Evolutionary conservation across 2,329 filamentous ascomycete species (phyloP).

Genomic region (Juglanconis oblonga): DNA sequence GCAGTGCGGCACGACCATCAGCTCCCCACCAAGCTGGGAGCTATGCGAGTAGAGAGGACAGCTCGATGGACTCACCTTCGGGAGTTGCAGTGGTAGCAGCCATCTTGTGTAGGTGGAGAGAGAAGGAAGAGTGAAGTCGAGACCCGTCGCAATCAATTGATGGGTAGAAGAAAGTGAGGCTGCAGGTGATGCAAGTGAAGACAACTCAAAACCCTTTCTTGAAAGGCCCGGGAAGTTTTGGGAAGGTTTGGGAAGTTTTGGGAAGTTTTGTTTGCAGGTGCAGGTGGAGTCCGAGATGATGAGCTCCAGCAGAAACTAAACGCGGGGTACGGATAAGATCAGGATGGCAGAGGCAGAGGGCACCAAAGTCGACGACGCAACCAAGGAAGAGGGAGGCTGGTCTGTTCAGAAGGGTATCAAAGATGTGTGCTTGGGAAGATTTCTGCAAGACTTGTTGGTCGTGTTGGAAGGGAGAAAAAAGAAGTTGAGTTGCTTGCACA

Average conservation of each 20-base stretch:
- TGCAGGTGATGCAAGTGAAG: neutral
- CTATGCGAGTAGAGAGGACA: neutral
- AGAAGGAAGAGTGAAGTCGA: neutral
- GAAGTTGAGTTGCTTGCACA: neutral
- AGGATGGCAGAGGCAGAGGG: neutral
- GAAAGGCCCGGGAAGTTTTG: conserved; percentile 11
- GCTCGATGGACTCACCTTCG: conserved; percentile 34
- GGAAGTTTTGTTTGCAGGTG: no score
- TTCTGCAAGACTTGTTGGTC: neutral
- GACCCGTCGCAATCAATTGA: neutral
- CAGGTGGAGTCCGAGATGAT: neutral
- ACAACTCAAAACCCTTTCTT: neutral
- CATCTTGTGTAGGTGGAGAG: conserved; percentile 22
- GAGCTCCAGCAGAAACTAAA: neutral
- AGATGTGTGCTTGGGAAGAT: neutral
- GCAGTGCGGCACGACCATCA: neutral
- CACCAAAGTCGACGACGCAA: neutral
- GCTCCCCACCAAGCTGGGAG: neutral
- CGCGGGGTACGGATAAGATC: conserved; percentile 9
- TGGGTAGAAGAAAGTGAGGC: neutral
- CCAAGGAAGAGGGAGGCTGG: neutral
- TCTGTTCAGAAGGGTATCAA: no score
- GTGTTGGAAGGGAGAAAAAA: neutral
- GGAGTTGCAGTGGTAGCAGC: conserved; percentile 31
- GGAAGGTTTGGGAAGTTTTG: no score